phyloP scores from a whole-genome alignment of 2,329 filamentous ascomycete genomes.

The Sporothrix brunneoviolacea region DNA sequence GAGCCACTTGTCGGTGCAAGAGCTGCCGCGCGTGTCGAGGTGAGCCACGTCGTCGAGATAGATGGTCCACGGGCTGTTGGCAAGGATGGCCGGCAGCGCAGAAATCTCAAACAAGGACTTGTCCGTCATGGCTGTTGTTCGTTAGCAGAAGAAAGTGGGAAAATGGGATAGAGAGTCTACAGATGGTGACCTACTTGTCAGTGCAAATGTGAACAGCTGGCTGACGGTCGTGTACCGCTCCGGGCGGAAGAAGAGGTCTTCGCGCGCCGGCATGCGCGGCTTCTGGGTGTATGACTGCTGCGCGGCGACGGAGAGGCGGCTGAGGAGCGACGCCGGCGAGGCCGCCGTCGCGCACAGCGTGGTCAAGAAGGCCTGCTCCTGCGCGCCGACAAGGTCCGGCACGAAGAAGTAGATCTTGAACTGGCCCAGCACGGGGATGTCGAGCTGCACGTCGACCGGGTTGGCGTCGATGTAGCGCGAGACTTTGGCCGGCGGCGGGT shows the following conservation, averaged over 20 bases:
- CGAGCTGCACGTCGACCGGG: slow-evolving; percentile 67
- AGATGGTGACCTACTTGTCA: slow-evolving; percentile 52
- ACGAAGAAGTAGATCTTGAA: slow-evolving; percentile 69
- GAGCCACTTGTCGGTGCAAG: slow-evolving; percentile 63
- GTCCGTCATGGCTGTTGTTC: slow-evolving; percentile 43
- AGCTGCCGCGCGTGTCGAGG: slow-evolving; percentile 42
- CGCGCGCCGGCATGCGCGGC: slow-evolving; percentile 47
- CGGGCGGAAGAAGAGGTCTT: slow-evolving; percentile 60
- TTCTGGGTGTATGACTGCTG: slow-evolving; percentile 54
- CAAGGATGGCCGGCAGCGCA: slow-evolving; percentile 54
- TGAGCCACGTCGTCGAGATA: slow-evolving; percentile 61
- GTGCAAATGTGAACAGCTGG: slow-evolving; percentile 60
- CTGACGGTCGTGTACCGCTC: slow-evolving; percentile 63
- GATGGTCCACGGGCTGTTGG: slow-evolving; percentile 62
- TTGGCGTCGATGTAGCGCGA: slow-evolving; percentile 72
- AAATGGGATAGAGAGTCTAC: background rate
- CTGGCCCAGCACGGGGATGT: slow-evolving; percentile 71
- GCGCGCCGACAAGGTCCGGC: too few species aligned
- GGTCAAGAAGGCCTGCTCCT: too few species aligned
- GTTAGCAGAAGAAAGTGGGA: slow-evolving; percentile 23
- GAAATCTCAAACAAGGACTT: slow-evolving; percentile 58
- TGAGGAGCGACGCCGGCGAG: slow-evolving; percentile 53
- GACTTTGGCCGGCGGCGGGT: slow-evolving; percentile 60
- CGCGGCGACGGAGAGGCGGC: slow-evolving; percentile 50
- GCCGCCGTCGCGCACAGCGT: too few species aligned